Percentiles rank a stretch among this genome's conserved stretches.
Conservation (phyloP, 192 early-diverging fungal species). For the Rhizoclosmatium sp. region DNA sequence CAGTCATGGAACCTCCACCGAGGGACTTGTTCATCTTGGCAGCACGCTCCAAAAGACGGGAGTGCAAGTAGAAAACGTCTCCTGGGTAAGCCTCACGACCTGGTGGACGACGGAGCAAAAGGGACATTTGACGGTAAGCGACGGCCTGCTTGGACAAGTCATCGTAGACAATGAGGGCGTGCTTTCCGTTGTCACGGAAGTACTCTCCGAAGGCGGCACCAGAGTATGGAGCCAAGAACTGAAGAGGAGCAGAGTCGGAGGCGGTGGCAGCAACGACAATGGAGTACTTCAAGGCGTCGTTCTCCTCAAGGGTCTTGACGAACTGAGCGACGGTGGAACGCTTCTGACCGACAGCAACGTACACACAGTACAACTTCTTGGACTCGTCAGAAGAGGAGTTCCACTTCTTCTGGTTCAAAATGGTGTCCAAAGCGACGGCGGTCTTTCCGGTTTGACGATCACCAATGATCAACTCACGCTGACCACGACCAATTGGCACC, state of each 20-base stretch:
- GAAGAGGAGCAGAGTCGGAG: conserved; percentile 98
- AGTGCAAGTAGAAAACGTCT: conserved; percentile 99
- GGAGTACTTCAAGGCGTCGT: conserved; percentile 98
- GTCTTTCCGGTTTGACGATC: conserved; percentile 99
- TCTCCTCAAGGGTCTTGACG: conserved; percentile 97
- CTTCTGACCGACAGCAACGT: conserved; percentile 99
- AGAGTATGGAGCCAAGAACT: conserved; percentile 98
- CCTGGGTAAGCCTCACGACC: conserved; percentile 99
- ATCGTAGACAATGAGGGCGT: conserved; percentile 98
- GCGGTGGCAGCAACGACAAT: conserved; percentile 98
- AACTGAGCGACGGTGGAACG: conserved; percentile 99
- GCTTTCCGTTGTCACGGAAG: conserved; percentile 99
- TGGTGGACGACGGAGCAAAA: conserved; percentile 98
- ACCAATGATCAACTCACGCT: conserved; percentile 99
- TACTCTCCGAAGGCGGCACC: conserved; percentile 98
- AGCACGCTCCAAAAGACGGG: conserved; percentile 97
- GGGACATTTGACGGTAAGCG: conserved; percentile 99
- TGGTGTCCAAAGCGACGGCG: conserved; percentile 97
- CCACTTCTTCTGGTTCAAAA: conserved; percentile 99
- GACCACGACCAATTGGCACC: conserved; percentile 99
- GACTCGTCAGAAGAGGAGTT: conserved; percentile 92
- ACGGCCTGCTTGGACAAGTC: conserved; percentile 99
- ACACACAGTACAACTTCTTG: conserved; percentile 99
- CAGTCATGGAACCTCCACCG: conserved; percentile 97
- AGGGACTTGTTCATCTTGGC: conserved; percentile 99